Percentiles rank a stretch among this genome's conserved stretches.
Conservation (phyloP, 169 alveolate genomes). For the Plasmodium coatneyi region DNA sequence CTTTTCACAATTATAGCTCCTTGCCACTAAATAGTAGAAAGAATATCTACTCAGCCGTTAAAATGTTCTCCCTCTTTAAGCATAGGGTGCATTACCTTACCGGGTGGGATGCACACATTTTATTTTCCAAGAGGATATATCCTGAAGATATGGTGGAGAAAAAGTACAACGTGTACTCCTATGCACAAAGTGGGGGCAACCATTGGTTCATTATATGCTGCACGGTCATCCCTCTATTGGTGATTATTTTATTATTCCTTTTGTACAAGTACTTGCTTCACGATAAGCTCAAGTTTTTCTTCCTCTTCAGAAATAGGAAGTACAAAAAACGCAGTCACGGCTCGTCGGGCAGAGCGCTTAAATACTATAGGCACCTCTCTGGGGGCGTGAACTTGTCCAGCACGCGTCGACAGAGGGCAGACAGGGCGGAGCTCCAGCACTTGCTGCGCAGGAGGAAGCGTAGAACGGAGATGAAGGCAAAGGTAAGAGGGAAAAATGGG, state of each 20-base stretch:
- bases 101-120: conserved; percentile 43
- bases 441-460: neutral
- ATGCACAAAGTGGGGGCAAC: neutral
- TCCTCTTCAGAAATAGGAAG: conserved; percentile 1
- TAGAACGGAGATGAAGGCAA: neutral
- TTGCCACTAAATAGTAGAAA: conserved; percentile 19
- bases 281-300: neutral
- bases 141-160: conserved; percentile 49
- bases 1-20: conserved; percentile 51
- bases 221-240: conserved; percentile 18
- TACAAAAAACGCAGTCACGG: conserved; percentile 8
- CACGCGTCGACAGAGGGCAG: neutral
- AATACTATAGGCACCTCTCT: neutral
- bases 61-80: conserved; percentile 50
- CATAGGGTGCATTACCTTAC: conserved; percentile 36
- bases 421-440: neutral
- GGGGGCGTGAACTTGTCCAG: neutral
- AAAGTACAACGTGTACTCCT: conserved; percentile 24
- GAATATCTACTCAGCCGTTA: conserved; percentile 30
- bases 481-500: neutral
- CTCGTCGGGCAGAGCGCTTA: neutral
- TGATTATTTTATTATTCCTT: neutral
- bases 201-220: conserved; percentile 44
- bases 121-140: conserved; percentile 32
- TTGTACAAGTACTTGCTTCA: conserved; percentile 10